Conservation (phyloP, 2,329 filamentous ascomycete species). For the Colletotrichum lindemuthianum region DNA sequence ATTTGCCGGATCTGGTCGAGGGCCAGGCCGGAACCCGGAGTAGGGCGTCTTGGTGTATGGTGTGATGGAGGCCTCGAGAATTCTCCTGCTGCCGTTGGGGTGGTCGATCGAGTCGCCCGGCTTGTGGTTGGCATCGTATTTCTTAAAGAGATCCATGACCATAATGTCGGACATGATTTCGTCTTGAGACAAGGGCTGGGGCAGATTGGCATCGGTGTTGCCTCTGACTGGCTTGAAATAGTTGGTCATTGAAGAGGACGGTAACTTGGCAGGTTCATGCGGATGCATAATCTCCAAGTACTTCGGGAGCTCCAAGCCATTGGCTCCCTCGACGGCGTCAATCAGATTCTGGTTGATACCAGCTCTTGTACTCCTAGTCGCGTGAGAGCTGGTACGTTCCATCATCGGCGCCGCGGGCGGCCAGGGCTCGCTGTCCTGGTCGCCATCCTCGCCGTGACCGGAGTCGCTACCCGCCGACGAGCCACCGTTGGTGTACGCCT, state of each 20-base stretch:
- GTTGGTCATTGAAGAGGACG: conserved; percentile 64
- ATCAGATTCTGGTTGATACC: conserved; percentile 63
- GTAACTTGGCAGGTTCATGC: conserved; percentile 67
- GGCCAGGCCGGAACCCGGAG: conserved; percentile 58
- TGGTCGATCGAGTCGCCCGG: conserved; percentile 66
- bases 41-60: conserved; percentile 59
- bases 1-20: conserved; percentile 58
- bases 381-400: conserved; percentile 72
- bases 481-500: conserved; percentile 59
- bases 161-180: conserved; percentile 65
- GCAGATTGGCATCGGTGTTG: conserved; percentile 65
- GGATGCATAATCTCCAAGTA: conserved; percentile 67
- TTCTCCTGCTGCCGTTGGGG: conserved; percentile 61
- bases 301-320: conserved; percentile 67
- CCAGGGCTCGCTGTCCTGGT: conserved; percentile 58
- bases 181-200: conserved; percentile 59
- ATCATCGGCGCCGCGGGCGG: conserved; percentile 62
- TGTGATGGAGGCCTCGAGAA: conserved; percentile 65
- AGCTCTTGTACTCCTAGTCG: conserved; percentile 71
- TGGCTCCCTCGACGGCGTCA: conserved; percentile 69
- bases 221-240: conserved; percentile 68
- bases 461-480: conserved; percentile 65
- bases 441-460: conserved; percentile 60
- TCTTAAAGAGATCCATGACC: conserved; percentile 67
- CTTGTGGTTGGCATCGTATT: conserved; percentile 64